A percentile compares a stretch with the other conserved stretches of the same genome.
These are phyloP conservation scores for Gilbertella persicaria DNA, from an alignment of 371 early-diverging fungal genomes.

Conservation along the genomic window DNA sequence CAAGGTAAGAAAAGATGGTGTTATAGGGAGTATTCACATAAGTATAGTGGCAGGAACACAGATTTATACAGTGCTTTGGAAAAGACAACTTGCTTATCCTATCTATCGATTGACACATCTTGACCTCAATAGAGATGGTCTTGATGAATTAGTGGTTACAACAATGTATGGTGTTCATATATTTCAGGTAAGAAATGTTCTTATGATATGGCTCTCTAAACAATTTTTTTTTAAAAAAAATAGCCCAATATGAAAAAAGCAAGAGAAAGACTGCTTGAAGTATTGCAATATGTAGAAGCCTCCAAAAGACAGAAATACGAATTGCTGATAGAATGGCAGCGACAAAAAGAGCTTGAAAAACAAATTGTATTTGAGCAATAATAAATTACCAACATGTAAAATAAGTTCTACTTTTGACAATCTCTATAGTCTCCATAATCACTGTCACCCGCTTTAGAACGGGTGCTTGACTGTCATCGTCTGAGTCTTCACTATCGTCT, in stretches of 20 bases:
- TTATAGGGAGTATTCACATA: background rate
- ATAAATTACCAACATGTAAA: constrained; percentile 32
- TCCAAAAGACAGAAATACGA: constrained; percentile 44
- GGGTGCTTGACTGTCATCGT: background rate
- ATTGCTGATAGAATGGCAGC: constrained; percentile 38
- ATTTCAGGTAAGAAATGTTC: constrained; percentile 49
- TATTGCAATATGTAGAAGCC: constrained; percentile 44
- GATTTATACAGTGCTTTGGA: constrained; percentile 65
- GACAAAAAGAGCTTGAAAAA: constrained; percentile 46
- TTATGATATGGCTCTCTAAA: background rate
- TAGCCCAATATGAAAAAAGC: constrained; percentile 55
- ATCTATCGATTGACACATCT: constrained; percentile 67
- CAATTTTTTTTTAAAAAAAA: background rate
- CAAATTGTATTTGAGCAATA: constrained; percentile 44
- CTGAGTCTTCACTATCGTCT: constrained; percentile 4
- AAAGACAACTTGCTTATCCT: constrained; percentile 70
- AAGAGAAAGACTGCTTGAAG: constrained; percentile 37
- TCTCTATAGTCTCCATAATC: constrained; percentile 32
- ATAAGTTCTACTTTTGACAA: constrained; percentile 34
- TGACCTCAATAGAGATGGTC: constrained; percentile 72
- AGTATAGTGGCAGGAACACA: constrained; percentile 40
- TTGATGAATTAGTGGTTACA: constrained; percentile 70
- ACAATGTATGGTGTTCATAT: constrained; percentile 76
- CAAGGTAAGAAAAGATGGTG: constrained; percentile 32
- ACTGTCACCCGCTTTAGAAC: constrained; percentile 24